Percentiles rank a stretch among this genome's conserved stretches.
Evolutionary conservation across 2,329 filamentous ascomycete species (phyloP).

Genomic region (Venturiaceae sp.): DNA sequence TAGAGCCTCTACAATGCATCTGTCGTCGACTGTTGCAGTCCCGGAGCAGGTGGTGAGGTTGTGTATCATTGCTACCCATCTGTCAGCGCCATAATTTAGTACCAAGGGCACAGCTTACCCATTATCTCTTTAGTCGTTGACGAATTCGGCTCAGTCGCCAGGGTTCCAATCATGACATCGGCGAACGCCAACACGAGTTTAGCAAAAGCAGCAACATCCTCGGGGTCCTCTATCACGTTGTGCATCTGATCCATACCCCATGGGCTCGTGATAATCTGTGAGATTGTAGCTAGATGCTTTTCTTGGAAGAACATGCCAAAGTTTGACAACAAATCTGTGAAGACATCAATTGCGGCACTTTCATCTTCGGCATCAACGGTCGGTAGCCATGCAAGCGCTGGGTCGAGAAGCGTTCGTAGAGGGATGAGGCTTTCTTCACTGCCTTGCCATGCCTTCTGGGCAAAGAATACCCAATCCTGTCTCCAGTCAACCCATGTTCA

Average conservation of each 20-base stretch:
- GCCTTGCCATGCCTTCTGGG: slow-evolving; percentile 48
- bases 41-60: slow-evolving; percentile 58
- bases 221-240: slow-evolving; percentile 47
- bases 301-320: slow-evolving; percentile 53
- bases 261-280: slow-evolving; percentile 48
- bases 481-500: neutral
- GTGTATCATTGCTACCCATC: slow-evolving; percentile 38
- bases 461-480: slow-evolving; percentile 66
- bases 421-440: slow-evolving; percentile 46
- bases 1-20: slow-evolving; percentile 61
- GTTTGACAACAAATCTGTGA: slow-evolving; percentile 55
- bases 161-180: slow-evolving; percentile 51
- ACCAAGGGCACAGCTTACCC: neutral
- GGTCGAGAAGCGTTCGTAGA: slow-evolving; percentile 50
- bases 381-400: slow-evolving; percentile 51
- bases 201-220: slow-evolving; percentile 49
- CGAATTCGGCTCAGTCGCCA: slow-evolving; percentile 46
- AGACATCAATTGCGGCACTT: slow-evolving; percentile 47
- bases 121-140: slow-evolving; percentile 37
- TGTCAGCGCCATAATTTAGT: neutral
- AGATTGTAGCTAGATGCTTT: slow-evolving; percentile 48
- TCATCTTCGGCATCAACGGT: slow-evolving; percentile 32
- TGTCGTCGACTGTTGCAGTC: slow-evolving; percentile 61
- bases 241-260: slow-evolving; percentile 51
- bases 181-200: slow-evolving; percentile 60